phyloP scores from a whole-genome alignment of 129 eudicot genomes.

The Heracleum sosnowskyi region DNA sequence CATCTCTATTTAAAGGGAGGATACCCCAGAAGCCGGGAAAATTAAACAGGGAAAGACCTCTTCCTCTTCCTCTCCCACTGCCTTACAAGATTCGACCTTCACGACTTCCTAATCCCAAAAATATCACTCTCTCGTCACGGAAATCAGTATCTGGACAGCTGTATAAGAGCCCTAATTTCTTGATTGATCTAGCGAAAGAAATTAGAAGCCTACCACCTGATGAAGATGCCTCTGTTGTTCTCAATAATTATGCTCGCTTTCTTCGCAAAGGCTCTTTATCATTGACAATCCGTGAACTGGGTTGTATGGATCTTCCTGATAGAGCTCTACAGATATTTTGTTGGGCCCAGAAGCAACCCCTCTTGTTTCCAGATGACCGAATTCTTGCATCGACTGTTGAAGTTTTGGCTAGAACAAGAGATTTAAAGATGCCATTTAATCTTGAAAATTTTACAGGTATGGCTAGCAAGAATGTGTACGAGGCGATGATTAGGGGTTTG shows the following conservation, averaged over 20 bases:
- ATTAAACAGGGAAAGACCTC: slow-evolving; percentile 55
- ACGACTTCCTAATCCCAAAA: slow-evolving; percentile 63
- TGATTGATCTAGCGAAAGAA: slow-evolving; percentile 63
- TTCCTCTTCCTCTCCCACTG: slow-evolving; percentile 76
- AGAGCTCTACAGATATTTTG: slow-evolving; percentile 63
- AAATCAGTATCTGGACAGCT: slow-evolving; percentile 36
- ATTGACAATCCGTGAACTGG: slow-evolving; percentile 64
- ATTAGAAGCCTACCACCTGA: slow-evolving; percentile 56
- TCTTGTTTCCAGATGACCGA: slow-evolving; percentile 70
- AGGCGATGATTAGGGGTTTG: slow-evolving; percentile 73
- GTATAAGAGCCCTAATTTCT: slow-evolving; percentile 66
- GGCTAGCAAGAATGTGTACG: slow-evolving; percentile 52
- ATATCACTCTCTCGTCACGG: slow-evolving; percentile 23
- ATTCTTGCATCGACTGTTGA: slow-evolving; percentile 80
- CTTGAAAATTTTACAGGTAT: slow-evolving; percentile 41
- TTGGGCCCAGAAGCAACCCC: slow-evolving; percentile 86
- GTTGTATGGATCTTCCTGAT: slow-evolving; percentile 83
- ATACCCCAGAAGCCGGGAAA: slow-evolving; percentile 91
- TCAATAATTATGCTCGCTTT: slow-evolving; percentile 49
- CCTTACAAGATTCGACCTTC: slow-evolving; percentile 64
- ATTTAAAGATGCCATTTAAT: slow-evolving; percentile 50
- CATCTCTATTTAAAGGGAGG: slow-evolving; percentile 66
- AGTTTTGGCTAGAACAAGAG: slow-evolving; percentile 59
- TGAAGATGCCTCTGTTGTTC: slow-evolving; percentile 54
- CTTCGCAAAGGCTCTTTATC: slow-evolving; percentile 80